phyloP scores from a whole-genome alignment of 2,329 filamentous ascomycete species.

The Calonectria montana region DNA sequence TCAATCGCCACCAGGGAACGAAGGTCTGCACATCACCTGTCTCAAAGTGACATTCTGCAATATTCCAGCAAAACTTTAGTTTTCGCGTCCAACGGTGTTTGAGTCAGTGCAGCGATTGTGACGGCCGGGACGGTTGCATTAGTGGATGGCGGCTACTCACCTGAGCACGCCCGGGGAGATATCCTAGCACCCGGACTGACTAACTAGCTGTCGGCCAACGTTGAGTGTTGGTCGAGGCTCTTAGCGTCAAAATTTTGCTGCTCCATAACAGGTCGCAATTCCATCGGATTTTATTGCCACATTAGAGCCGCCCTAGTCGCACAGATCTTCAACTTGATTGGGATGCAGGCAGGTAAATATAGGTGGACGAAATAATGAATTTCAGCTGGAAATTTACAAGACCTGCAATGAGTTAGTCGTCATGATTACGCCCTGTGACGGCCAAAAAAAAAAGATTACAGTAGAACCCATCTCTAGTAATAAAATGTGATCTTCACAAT shows the following conservation, averaged over 20 bases:
- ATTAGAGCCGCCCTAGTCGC: too few species aligned
- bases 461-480: too few species aligned
- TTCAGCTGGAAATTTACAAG: too few species aligned
- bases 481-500: too few species aligned
- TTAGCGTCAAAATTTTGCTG: background rate
- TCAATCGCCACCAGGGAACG: background rate
- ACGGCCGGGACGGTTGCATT: background rate
- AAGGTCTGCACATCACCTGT: background rate
- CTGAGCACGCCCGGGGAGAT: background rate
- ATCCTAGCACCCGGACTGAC: background rate
- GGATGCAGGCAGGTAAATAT: too few species aligned
- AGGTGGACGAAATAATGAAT: too few species aligned
- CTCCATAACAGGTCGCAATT: background rate
- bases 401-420: too few species aligned
- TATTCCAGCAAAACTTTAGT: background rate
- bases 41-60: background rate
- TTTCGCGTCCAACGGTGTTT: background rate
- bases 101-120: background rate
- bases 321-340: too few species aligned
- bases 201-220: background rate
- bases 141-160: background rate
- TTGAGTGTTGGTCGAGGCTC: background rate
- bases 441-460: too few species aligned
- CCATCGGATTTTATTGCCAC: too few species aligned
- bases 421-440: too few species aligned